These are phyloP conservation scores for Phascolomyces articulosus DNA, from an alignment of 371 early-diverging fungal species.

Conservation along the genomic window DNA sequence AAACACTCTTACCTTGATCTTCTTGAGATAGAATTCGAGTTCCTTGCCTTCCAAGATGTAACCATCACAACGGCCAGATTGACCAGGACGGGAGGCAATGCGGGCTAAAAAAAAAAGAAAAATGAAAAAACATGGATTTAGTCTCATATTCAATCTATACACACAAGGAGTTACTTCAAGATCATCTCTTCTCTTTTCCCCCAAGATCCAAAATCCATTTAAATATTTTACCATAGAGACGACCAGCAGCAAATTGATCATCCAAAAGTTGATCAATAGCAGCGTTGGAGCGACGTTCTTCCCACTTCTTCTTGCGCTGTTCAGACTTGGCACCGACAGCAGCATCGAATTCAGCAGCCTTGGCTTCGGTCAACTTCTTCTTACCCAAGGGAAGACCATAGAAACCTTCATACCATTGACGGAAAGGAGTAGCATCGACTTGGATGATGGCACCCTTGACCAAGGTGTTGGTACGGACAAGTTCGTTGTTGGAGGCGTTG, in stretches of 20 bases:
- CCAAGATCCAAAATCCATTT: too few relatives aligned
- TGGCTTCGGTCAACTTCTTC: slow-evolving; percentile 74
- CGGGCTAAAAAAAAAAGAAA: slow-evolving; percentile 37
- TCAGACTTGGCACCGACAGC: slow-evolving; percentile 86
- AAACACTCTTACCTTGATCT: slow-evolving; percentile 76
- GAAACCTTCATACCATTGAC: slow-evolving; percentile 98
- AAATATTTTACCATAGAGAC: slow-evolving; percentile 68
- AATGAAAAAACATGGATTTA: background rate
- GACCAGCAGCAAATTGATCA: slow-evolving; percentile 96
- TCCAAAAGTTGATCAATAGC: slow-evolving; percentile 89
- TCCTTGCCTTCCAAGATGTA: slow-evolving; percentile 99
- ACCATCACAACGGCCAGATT: slow-evolving; percentile 98
- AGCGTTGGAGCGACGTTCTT: slow-evolving; percentile 78
- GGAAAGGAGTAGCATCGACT: slow-evolving; percentile 98
- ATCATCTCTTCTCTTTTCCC: background rate
- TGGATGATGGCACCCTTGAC: slow-evolving; percentile 99
- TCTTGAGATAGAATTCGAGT: slow-evolving; percentile 94
- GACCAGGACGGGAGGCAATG: slow-evolving; percentile 98
- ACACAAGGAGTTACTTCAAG: too few relatives aligned
- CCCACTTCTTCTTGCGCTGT: slow-evolving; percentile 89
- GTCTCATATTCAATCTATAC: too few relatives aligned
- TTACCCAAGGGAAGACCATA: slow-evolving; percentile 91
- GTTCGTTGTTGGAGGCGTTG: slow-evolving; percentile 99
- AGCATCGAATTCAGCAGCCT: slow-evolving; percentile 60
- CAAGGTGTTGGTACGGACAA: slow-evolving; percentile 99